These are phyloP conservation scores for Jamesozyma hellenica DNA, from an alignment of 805 yeast genomes.

Conservation along the genomic window DNA sequence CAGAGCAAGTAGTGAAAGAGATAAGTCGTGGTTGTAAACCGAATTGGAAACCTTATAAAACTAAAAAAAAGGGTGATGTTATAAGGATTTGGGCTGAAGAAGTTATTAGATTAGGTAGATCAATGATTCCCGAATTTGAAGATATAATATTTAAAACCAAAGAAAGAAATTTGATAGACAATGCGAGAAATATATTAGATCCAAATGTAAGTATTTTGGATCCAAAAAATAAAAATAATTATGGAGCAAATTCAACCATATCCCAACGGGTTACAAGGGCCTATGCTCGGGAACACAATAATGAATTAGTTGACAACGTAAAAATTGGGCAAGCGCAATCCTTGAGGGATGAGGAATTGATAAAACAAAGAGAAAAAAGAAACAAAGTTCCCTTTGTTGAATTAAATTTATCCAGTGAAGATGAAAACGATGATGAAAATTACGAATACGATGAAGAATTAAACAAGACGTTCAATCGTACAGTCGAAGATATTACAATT, in stretches of 20 bases:
- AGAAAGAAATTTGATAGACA: background rate
- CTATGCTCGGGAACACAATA: slow-evolving; percentile 4
- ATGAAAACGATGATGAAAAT: slow-evolving; percentile 29
- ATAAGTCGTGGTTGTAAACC: slow-evolving; percentile 58
- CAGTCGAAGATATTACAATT: slow-evolving; percentile 32
- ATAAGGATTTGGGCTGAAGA: slow-evolving; percentile 55
- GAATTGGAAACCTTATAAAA: slow-evolving; percentile 50
- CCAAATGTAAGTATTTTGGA: background rate
- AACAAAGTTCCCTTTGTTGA: slow-evolving; percentile 19
- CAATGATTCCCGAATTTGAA: slow-evolving; percentile 45
- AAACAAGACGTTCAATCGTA: slow-evolving; percentile 30
- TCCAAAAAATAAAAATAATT: background rate
- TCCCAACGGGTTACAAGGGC: slow-evolving; percentile 22
- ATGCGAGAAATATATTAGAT: background rate
- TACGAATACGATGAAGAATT: slow-evolving; percentile 29
- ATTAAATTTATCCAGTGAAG: slow-evolving; percentile 25
- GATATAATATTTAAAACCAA: slow-evolving; percentile 15
- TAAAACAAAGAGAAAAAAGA: background rate
- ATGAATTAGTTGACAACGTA: slow-evolving; percentile 2
- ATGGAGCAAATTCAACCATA: slow-evolving; percentile 3
- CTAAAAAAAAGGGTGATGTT: slow-evolving; percentile 39
- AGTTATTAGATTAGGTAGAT: slow-evolving; percentile 49
- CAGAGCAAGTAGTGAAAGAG: slow-evolving; percentile 51
- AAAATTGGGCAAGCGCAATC: background rate
- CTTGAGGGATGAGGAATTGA: background rate